phyloP scores from a whole-genome alignment of 495 filamentous ascomycete species.

The Entonaema liquescens region DNA sequence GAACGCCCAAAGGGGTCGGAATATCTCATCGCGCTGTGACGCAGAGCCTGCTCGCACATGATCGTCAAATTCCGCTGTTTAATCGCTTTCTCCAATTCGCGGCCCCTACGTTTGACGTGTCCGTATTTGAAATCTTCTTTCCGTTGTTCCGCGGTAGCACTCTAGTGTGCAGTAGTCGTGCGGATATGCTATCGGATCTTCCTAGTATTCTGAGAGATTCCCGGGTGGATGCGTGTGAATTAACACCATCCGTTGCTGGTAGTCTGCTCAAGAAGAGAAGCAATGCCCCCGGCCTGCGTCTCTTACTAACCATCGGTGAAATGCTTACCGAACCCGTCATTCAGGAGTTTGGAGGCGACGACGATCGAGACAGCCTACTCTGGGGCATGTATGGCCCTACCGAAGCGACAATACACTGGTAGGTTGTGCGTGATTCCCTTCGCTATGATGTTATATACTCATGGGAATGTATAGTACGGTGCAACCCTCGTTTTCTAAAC shows the following conservation, averaged over 20 bases:
- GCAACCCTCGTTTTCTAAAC: slow-evolving; percentile 46
- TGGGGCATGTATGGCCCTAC: slow-evolving; percentile 91
- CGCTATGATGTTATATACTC: neutral
- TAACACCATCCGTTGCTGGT: slow-evolving; percentile 82
- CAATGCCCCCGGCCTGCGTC: slow-evolving; percentile 66
- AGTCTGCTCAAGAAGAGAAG: slow-evolving; percentile 69
- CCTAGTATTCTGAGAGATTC: slow-evolving; percentile 67
- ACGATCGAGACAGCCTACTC: slow-evolving; percentile 60
- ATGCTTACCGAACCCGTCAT: slow-evolving; percentile 80
- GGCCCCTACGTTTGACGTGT: slow-evolving; percentile 87
- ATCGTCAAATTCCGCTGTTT: slow-evolving; percentile 75
- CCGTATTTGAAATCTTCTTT: slow-evolving; percentile 90
- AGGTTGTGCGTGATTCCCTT: slow-evolving; percentile 13
- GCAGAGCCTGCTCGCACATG: slow-evolving; percentile 79
- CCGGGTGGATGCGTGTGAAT: slow-evolving; percentile 79
- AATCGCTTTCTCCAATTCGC: slow-evolving; percentile 86
- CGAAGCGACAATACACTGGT: slow-evolving; percentile 80
- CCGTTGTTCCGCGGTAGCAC: slow-evolving; percentile 74
- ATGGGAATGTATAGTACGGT: slow-evolving; percentile 46
- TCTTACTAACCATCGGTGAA: slow-evolving; percentile 85
- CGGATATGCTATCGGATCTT: slow-evolving; percentile 73
- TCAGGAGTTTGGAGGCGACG: slow-evolving; percentile 71
- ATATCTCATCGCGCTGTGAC: slow-evolving; percentile 79
- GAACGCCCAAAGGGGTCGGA: slow-evolving; percentile 85
- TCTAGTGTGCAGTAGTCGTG: slow-evolving; percentile 71